A percentile compares a stretch with the other conserved stretches of the same genome.
Evolutionary conservation across 495 filamentous ascomycete species (phyloP).

Genomic region (Aspergillus incahuasiensis): DNA sequence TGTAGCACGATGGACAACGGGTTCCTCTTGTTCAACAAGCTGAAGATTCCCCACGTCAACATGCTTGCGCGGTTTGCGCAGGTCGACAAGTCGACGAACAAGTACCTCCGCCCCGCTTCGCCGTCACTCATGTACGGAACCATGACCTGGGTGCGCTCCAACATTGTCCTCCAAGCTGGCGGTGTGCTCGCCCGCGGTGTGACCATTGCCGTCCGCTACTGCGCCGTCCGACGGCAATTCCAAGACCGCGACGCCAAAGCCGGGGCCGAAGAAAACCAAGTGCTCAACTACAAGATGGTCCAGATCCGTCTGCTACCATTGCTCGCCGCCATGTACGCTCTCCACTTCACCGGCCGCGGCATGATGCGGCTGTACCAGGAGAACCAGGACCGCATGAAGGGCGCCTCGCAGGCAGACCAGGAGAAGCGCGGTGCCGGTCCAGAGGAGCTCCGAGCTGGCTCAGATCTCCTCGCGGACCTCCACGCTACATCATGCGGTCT

Average conservation of each 20-base stretch:
- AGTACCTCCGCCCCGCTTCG: slow-evolving; percentile 59
- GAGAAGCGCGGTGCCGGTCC: slow-evolving; percentile 56
- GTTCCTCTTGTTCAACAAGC: slow-evolving; percentile 65
- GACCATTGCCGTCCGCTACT: slow-evolving; percentile 69
- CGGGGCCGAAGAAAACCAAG: slow-evolving; percentile 59
- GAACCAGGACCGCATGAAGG: slow-evolving; percentile 60
- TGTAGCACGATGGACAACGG: slow-evolving; percentile 69
- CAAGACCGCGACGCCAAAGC: slow-evolving; percentile 59
- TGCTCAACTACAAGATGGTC: slow-evolving; percentile 74
- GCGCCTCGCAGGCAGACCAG: slow-evolving; percentile 31
- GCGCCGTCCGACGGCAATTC: slow-evolving; percentile 64
- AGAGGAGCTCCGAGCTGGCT: slow-evolving; percentile 58
- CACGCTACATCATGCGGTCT: slow-evolving; percentile 71
- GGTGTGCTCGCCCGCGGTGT: slow-evolving; percentile 67
- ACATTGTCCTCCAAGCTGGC: slow-evolving; percentile 64
- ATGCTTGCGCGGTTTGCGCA: slow-evolving; percentile 64
- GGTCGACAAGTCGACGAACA: slow-evolving; percentile 56
- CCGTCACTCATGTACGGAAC: slow-evolving; percentile 67
- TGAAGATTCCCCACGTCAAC: slow-evolving; percentile 63
- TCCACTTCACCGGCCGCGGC: slow-evolving; percentile 67
- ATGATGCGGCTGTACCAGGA: slow-evolving; percentile 64
- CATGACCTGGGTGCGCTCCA: slow-evolving; percentile 66
- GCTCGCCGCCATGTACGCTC: slow-evolving; percentile 67
- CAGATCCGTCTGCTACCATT: slow-evolving; percentile 65
- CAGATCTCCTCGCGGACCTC: slow-evolving; percentile 64